phyloP scores from a whole-genome alignment of 306 rosid species.

The Canavalia ensiformis region DNA sequence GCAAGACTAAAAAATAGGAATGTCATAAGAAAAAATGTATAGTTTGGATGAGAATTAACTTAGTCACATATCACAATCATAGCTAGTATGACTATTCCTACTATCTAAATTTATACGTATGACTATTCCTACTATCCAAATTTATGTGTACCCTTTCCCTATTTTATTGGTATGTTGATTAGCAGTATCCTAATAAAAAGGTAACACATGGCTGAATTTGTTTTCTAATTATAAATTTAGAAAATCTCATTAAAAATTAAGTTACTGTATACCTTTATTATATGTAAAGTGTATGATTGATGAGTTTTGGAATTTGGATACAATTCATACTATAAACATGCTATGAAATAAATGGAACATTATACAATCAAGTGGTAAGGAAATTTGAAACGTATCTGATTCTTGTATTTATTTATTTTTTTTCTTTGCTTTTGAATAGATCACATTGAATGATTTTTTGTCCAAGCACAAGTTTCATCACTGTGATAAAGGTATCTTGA shows the following conservation, averaged over 20 bases:
- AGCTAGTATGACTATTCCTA: conserved; percentile 18
- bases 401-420: background rate
- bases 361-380: conserved; percentile 18
- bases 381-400: background rate
- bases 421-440: conserved; percentile 9
- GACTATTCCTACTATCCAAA: too few relatives aligned
- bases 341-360: background rate
- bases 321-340: conserved; percentile 31
- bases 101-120: too few relatives aligned
- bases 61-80: background rate
- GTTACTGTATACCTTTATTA: background rate
- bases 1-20: too few relatives aligned
- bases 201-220: conserved; percentile 23
- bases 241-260: conserved; percentile 39
- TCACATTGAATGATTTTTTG: conserved; percentile 20
- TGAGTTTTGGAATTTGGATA: conserved; percentile 31
- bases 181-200: conserved; percentile 32
- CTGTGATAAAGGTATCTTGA: conserved; percentile 17
- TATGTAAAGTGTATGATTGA: background rate
- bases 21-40: too few relatives aligned
- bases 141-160: background rate
- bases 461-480: background rate
- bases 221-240: conserved; percentile 25
- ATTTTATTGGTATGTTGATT: conserved; percentile 23
- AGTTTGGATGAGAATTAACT: too few relatives aligned